phyloP scores from a whole-genome alignment of 1,284 basidiomycete species.

The Moesziomyces sp. region DNA sequence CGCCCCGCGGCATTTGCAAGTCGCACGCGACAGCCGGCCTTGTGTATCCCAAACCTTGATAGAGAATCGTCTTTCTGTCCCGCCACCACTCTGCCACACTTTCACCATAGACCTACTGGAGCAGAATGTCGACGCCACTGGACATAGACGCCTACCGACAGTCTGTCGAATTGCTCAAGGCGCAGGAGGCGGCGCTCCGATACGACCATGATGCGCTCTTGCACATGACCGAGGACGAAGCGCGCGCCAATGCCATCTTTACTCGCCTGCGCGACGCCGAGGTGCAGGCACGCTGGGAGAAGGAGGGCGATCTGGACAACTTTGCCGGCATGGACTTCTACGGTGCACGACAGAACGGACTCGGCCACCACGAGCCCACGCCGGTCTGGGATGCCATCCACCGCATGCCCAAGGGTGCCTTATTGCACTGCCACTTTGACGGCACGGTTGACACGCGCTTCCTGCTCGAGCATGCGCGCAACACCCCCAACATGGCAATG shows the following conservation, averaged over 20 bases:
- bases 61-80: too few species aligned
- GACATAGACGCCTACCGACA: slow-evolving; percentile 14
- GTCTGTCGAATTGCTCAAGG: slow-evolving; percentile 26
- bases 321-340: slow-evolving; percentile 49
- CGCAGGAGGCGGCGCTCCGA: slow-evolving; percentile 26
- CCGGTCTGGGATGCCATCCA: slow-evolving; percentile 27
- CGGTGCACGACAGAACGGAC: slow-evolving; percentile 27
- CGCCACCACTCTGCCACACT: not conserved
- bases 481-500: slow-evolving; percentile 43
- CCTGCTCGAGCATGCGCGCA: slow-evolving; percentile 29
- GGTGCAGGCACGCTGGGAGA: slow-evolving; percentile 24
- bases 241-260: slow-evolving; percentile 29
- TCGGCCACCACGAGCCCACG: slow-evolving; percentile 18
- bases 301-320: slow-evolving; percentile 27
- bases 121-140: slow-evolving; percentile 1
- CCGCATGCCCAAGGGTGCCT: slow-evolving; percentile 55
- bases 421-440: slow-evolving; percentile 60
- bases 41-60: too few species aligned
- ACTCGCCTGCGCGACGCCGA: slow-evolving; percentile 26
- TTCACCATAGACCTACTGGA: not conserved
- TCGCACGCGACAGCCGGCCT: not conserved
- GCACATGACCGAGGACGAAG: slow-evolving; percentile 20
- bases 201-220: slow-evolving; percentile 42
- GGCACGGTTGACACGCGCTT: slow-evolving; percentile 54
- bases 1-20: not conserved